Evolutionary conservation across 129 eudicot species (phyloP).

Genomic region (Oenanthe sinensis): DNA sequence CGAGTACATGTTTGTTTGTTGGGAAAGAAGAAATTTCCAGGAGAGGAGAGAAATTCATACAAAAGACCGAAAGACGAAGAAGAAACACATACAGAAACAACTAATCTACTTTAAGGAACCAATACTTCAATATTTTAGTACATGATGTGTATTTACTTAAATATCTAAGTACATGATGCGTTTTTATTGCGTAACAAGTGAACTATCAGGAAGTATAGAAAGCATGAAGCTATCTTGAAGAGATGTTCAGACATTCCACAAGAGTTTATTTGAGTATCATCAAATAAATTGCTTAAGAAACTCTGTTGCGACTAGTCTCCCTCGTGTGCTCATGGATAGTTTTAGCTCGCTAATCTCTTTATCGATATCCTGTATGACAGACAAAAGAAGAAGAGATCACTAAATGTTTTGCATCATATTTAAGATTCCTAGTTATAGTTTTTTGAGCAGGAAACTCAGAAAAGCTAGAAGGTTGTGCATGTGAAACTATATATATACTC

Average conservation of each 20-base stretch:
- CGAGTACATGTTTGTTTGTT: background rate
- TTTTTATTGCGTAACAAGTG: background rate
- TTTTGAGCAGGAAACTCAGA: background rate
- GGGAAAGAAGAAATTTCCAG: background rate
- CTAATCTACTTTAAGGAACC: background rate
- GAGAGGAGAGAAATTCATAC: background rate
- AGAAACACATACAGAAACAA: background rate
- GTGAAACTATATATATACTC: background rate
- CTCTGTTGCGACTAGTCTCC: slow-evolving; percentile 90
- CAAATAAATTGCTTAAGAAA: slow-evolving; percentile 77
- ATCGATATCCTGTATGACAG: slow-evolving; percentile 63
- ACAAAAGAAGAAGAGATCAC: background rate
- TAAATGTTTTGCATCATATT: background rate
- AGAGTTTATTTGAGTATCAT: background rate
- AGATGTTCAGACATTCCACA: background rate
- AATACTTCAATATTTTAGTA: background rate
- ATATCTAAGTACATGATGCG: background rate
- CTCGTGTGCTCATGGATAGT: slow-evolving; percentile 83
- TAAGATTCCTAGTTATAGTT: background rate
- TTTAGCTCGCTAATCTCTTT: slow-evolving; percentile 89
- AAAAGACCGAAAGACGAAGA: background rate
- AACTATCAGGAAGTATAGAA: background rate
- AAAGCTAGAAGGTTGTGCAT: background rate
- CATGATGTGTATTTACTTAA: no score
- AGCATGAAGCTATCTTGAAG: background rate